Percentiles rank a stretch among this genome's conserved stretches.
phyloP scores from a whole-genome alignment of 2,329 filamentous ascomycete species.

The Fusarium siculi region DNA sequence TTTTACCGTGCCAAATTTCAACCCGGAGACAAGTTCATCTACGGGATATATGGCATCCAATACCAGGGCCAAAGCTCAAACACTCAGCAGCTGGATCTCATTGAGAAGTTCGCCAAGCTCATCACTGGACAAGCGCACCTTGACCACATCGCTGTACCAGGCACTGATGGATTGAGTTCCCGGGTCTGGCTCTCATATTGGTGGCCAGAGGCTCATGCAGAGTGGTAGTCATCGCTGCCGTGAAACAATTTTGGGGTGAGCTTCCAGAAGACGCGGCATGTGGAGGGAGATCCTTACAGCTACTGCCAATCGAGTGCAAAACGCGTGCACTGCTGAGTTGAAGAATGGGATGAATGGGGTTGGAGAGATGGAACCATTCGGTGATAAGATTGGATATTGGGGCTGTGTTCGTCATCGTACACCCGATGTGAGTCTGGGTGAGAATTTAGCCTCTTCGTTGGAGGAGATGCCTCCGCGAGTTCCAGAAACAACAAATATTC shows the following conservation, averaged over 20 bases:
- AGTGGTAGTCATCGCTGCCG: not conserved
- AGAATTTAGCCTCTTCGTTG: not conserved
- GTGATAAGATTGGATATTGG: not conserved
- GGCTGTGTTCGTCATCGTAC: not conserved
- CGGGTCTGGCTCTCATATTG: not conserved
- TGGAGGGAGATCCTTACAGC: not conserved
- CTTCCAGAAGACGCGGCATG: not conserved
- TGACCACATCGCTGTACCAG: not conserved
- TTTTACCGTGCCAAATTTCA: not conserved
- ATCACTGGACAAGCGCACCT: not conserved
- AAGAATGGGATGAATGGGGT: not conserved
- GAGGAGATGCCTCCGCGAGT: not conserved
- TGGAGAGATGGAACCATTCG: not conserved
- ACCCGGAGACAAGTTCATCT: not conserved
- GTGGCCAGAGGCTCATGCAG: not conserved
- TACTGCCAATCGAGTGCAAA: not conserved
- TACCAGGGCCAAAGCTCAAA: not conserved
- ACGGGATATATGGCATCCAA: not conserved
- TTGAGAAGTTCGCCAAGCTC: not conserved
- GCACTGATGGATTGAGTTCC: not conserved
- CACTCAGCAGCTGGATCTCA: not conserved
- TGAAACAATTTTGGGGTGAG: not conserved
- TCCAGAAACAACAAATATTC: not conserved
- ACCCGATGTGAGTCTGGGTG: not conserved
- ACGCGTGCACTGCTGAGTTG: not conserved